Evolutionary conservation across 495 filamentous ascomycete species (phyloP), one percentile per base, ranked within the genome.

Genomic region (Immersiella caudata): DNA sequence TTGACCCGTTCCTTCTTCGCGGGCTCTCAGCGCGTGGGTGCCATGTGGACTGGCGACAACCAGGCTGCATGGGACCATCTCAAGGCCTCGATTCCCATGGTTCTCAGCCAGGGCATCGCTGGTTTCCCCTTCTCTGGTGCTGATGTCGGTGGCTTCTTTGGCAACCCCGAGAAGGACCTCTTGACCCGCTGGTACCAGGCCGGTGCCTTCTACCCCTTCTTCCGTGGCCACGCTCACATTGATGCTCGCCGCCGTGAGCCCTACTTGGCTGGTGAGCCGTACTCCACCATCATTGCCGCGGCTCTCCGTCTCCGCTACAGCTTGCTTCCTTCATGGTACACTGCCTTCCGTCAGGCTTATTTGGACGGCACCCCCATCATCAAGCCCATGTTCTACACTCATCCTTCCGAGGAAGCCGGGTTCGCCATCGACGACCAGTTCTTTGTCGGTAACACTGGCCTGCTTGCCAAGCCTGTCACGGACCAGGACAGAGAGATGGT

Each of bases 31-130:
- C 89, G 95, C 62, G 80, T 91, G 50, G 91, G 91, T 61, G 95
- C 95, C 62, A 97, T 96, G 93, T 98, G 95, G 95, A 99, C 95
- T 22, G 95, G 95, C 64, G 95, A 99, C 76, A 99, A 98, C 80
- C 90, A 92, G 73, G 95, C 95, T 6, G 87, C 84, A 26, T 99
- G 95, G 95, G 86, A 88, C n/a, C 93, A 98, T 75, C 87, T 99
- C 33, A 87, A 87, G 22, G 89, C 88, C 6, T 87, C 91, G 1
- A 85, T 99, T 60, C 94, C 95, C 22, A 98, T 99, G 95, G 81
- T 97, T 57, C 83, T 99, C 55, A 91, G 88, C 78, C 91, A 96
- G 65, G 93, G 93, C 40, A 94, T 99, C 73, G 86, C 92, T 0
- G 95, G 95, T 6, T 97, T 91, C 81, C 95, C 95, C 18, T 98